Evolutionary conservation across 352 stramenopile species (phyloP).

Genomic region (Phytophthora europaea): DNA sequence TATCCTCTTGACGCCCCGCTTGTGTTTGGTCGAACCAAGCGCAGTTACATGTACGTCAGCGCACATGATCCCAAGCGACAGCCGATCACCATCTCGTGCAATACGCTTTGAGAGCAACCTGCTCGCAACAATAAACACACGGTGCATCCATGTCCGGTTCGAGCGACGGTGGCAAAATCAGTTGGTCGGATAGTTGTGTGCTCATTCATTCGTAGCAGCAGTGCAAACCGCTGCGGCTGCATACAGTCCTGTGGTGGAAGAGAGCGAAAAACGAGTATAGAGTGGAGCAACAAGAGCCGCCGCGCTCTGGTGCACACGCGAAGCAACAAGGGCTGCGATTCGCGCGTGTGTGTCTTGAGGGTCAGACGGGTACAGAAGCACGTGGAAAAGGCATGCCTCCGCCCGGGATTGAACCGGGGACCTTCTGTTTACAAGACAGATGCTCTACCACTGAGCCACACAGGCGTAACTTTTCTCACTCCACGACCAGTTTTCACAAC

Average conservation of each 20-base stretch:
- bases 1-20: no score
- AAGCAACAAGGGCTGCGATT: background rate
- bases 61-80: no score
- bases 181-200: background rate
- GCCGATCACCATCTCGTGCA: no score
- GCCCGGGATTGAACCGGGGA: constrained; percentile 47
- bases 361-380: constrained; percentile 4
- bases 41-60: no score
- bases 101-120: no score
- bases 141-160: no score
- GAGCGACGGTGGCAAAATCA: no score
- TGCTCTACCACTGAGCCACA: constrained; percentile 51
- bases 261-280: background rate
- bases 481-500: background rate
- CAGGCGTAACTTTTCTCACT: constrained; percentile 24
- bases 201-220: no score
- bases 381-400: constrained; percentile 23
- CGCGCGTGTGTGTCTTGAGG: background rate
- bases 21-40: no score
- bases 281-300: background rate
- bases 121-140: no score
- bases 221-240: no score
- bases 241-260: background rate
- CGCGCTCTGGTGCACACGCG: background rate
- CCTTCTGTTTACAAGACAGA: constrained; percentile 54